phyloP scores from a whole-genome alignment of 768 basidiomycete species.

The Leccinum disarticulatum region DNA sequence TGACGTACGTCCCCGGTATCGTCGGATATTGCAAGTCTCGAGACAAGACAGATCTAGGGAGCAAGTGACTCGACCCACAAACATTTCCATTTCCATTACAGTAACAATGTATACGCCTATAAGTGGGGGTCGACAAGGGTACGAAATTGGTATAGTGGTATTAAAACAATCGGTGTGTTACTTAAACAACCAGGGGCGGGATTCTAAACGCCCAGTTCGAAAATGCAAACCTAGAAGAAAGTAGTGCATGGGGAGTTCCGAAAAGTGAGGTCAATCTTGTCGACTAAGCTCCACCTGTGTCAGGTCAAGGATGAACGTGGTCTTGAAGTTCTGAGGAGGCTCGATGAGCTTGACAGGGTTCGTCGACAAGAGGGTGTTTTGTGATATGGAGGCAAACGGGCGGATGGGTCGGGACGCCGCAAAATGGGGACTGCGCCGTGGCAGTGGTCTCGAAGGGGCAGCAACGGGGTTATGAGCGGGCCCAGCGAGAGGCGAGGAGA shows the following conservation, averaged over 20 bases:
- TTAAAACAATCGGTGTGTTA: constrained; percentile 19
- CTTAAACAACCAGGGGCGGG: constrained; percentile 14
- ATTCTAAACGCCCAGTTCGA: constrained; percentile 19
- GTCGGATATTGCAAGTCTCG: not conserved
- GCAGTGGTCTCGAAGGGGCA: constrained; percentile 33
- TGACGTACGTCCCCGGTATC: not conserved
- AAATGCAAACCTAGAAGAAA: not conserved
- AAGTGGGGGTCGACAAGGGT: not conserved
- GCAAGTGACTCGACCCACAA: not conserved
- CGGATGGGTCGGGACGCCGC: constrained; percentile 73
- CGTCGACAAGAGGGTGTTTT: constrained; percentile 29
- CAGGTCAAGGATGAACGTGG: constrained; percentile 72
- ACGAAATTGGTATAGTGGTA: constrained; percentile 11
- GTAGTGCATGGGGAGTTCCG: not conserved
- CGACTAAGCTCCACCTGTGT: constrained; percentile 83
- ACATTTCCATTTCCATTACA: constrained; percentile 8
- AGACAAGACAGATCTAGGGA: not conserved
- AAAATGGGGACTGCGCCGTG: constrained; percentile 55
- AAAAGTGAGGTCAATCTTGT: constrained; percentile 43
- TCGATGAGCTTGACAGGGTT: constrained; percentile 75
- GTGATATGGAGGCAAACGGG: constrained; percentile 67
- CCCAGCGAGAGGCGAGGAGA: constrained; percentile 65
- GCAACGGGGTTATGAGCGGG: constrained; percentile 33
- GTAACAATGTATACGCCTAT: not conserved
- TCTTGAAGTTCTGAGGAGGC: constrained; percentile 69